Conservation (phyloP, 2,329 filamentous ascomycete species). For the Penicillium decumbens region DNA sequence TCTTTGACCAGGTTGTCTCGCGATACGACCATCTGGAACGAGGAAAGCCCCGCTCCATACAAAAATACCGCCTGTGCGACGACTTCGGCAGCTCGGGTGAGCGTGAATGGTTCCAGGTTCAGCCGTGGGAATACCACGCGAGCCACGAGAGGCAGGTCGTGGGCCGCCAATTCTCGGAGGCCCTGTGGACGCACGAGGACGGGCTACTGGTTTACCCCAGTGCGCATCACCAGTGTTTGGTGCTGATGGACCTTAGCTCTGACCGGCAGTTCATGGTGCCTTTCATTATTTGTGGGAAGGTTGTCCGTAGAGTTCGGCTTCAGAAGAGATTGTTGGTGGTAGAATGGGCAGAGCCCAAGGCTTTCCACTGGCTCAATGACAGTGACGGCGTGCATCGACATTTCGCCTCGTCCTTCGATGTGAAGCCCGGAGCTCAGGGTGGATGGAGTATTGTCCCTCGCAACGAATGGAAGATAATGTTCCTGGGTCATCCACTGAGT, state of each 20-base stretch:
- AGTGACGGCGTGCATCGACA: constrained; percentile 52
- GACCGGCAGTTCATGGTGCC: constrained; percentile 46
- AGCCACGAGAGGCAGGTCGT: constrained; percentile 32
- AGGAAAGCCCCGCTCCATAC: constrained; percentile 46
- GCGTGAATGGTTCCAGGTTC: constrained; percentile 40
- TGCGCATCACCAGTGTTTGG: constrained; percentile 31
- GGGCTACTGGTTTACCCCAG: constrained; percentile 54
- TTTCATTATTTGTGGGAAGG: constrained; percentile 49
- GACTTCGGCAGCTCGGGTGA: constrained; percentile 34
- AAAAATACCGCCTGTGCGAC: constrained; percentile 44
- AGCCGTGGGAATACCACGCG: constrained; percentile 41
- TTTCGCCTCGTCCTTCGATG: constrained; percentile 57
- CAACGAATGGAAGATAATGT: constrained; percentile 59
- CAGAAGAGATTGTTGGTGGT: constrained; percentile 54
- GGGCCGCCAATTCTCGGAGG: constrained; percentile 35
- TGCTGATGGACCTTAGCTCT: constrained; percentile 51
- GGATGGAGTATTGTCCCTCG: constrained; percentile 49
- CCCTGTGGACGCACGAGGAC: constrained; percentile 55
- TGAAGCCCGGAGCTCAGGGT: constrained; percentile 27
- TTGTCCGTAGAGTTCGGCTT: constrained; percentile 54
- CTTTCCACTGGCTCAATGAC: constrained; percentile 51
- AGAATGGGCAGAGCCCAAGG: constrained; percentile 57
- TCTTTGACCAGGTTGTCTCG: constrained; percentile 50
- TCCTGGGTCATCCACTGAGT: constrained; percentile 53
- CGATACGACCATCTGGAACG: constrained; percentile 53